Evolutionary conservation across 257 asterid species (phyloP).

Genomic region (Gynochthodes officinalis): DNA sequence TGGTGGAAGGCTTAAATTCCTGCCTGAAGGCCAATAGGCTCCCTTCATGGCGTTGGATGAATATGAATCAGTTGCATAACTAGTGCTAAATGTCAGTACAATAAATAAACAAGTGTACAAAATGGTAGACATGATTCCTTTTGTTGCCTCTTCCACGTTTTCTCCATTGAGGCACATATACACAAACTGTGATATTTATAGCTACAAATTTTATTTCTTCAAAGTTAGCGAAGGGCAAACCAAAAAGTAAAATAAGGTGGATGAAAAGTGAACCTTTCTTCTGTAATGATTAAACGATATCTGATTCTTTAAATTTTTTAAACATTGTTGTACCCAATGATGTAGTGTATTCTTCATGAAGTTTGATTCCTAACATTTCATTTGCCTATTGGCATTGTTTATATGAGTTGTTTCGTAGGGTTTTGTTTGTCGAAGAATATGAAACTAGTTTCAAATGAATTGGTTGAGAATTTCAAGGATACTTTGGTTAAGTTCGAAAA

Average conservation of each 20-base stretch:
- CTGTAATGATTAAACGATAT: no score
- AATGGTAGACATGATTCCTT: background rate
- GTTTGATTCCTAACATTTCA: background rate
- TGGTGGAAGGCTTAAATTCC: conserved; percentile 26
- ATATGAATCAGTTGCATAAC: background rate
- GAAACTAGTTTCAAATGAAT: background rate
- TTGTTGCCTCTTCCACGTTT: background rate
- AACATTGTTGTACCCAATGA: no score
- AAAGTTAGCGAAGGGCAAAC: no score
- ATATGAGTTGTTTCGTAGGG: background rate
- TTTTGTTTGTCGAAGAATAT: background rate
- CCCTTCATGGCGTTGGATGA: conserved; percentile 46
- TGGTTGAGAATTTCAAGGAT: background rate
- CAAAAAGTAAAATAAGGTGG: no score
- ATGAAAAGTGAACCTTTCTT: no score
- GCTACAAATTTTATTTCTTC: no score
- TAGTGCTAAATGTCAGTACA: background rate
- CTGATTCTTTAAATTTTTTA: no score
- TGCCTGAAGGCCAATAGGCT: conserved; percentile 61
- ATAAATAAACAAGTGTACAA: background rate
- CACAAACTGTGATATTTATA: no score
- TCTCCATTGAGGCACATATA: background rate
- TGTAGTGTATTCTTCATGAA: background rate
- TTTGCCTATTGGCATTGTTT: background rate
- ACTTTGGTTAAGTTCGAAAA: no score